A percentile compares a stretch with the other conserved stretches of the same genome.
Evolutionary conservation across 345 rosid genomes (phyloP).

Genomic region (Pugionium dolabratum): DNA sequence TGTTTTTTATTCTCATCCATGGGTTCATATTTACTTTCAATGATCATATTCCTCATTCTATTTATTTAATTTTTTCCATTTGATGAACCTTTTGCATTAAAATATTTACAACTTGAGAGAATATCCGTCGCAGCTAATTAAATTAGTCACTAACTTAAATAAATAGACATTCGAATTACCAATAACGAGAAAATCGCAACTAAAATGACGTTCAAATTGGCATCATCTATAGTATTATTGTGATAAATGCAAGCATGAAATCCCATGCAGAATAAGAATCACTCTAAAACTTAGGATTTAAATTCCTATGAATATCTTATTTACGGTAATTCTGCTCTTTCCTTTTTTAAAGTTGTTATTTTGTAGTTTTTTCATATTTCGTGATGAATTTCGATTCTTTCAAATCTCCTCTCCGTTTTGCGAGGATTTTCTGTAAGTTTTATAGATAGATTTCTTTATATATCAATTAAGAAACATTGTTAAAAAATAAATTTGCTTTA

Average conservation of each 20-base stretch:
- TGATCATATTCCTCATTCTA: constrained; percentile 25
- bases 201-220: constrained; percentile 27
- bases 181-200: background rate
- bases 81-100: constrained; percentile 6
- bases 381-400: constrained; percentile 30
- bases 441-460: no score
- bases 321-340: constrained; percentile 17
- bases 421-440: constrained; percentile 28
- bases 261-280: constrained; percentile 32
- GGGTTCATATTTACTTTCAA: constrained; percentile 34
- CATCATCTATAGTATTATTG: constrained; percentile 10
- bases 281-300: background rate
- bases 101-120: constrained; percentile 28
- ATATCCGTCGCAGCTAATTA: constrained; percentile 22
- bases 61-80: constrained; percentile 20
- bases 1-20: constrained; percentile 31
- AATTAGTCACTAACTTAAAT: constrained; percentile 12
- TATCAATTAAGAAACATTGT: no score
- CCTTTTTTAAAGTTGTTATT: constrained; percentile 7
- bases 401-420: constrained; percentile 25
- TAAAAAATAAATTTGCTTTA: no score
- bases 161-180: background rate
- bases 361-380: constrained; percentile 10
- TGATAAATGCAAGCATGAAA: constrained; percentile 19
- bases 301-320: constrained; percentile 15